A percentile compares a stretch with the other conserved stretches of the same genome.
Conservation (phyloP, 2,329 filamentous ascomycete species). For the Colletotrichum spinosum region DNA sequence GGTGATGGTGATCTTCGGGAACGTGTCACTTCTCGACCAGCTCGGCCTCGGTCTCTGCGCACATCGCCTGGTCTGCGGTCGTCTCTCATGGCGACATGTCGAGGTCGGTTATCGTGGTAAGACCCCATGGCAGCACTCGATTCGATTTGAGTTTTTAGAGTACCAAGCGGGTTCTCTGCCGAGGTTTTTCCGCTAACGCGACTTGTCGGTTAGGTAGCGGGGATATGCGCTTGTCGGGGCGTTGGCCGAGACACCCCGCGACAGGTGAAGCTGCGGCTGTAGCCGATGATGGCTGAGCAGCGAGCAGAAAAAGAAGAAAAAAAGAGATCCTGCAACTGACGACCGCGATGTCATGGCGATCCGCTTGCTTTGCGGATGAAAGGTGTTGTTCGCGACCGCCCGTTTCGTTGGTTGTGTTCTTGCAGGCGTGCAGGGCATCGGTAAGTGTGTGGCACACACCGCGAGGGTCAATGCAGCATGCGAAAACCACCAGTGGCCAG, state of each 20-base stretch:
- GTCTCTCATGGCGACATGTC: conserved; percentile 56
- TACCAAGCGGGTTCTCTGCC: conserved; percentile 32
- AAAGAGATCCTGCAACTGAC: not conserved
- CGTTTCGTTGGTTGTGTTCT: not conserved
- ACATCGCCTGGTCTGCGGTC: conserved; percentile 54
- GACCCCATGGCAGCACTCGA: conserved; percentile 34
- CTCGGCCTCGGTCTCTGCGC: conserved; percentile 55
- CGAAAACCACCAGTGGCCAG: conserved; percentile 11
- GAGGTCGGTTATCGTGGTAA: conserved; percentile 38
- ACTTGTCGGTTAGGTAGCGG: conserved; percentile 23
- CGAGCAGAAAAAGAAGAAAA: not conserved
- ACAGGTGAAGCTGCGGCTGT: not conserved
- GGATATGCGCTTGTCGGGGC: conserved; percentile 34
- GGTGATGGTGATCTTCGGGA: conserved; percentile 48
- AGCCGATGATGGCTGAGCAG: not conserved
- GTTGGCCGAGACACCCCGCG: conserved; percentile 1
- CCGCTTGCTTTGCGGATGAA: too few species aligned
- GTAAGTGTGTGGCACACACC: conserved; percentile 8
- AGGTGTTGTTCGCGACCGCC: not conserved
- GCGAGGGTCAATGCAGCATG: conserved; percentile 7
- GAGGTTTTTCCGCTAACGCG: conserved; percentile 38
- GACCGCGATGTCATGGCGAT: too few species aligned
- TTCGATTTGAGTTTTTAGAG: conserved; percentile 39
- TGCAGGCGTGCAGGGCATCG: conserved; percentile 2
- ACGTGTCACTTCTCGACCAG: conserved; percentile 50